Evolutionary conservation across 2,329 filamentous ascomycete species (phyloP).

Genomic region (Gnomoniopsis sp.): DNA sequence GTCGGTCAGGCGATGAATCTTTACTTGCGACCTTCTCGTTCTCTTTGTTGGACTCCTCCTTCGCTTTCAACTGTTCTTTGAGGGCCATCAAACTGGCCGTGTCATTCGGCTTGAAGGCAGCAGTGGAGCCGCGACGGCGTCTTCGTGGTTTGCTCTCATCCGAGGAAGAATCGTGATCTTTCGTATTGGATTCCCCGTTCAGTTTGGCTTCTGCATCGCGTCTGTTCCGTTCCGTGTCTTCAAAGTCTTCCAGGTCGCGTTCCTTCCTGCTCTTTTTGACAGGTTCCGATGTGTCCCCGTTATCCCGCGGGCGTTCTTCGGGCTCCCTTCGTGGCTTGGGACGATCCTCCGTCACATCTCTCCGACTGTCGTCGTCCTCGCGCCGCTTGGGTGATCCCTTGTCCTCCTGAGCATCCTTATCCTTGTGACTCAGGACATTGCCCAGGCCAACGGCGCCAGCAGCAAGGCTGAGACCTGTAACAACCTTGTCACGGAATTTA

Average conservation of each 20-base stretch:
- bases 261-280: conserved; percentile 18
- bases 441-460: conserved; percentile 46
- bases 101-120: conserved; percentile 51
- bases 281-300: conserved; percentile 2
- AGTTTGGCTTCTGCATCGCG: conserved; percentile 37
- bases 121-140: conserved; percentile 35
- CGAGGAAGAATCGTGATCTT: conserved; percentile 39
- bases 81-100: conserved; percentile 46
- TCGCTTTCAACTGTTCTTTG: conserved; percentile 47
- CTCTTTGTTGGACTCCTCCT: conserved; percentile 31
- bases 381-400: conserved; percentile 29
- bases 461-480: conserved; percentile 44
- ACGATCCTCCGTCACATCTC: conserved; percentile 17
- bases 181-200: conserved; percentile 32
- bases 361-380: conserved; percentile 24
- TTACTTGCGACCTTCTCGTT: conserved; percentile 16
- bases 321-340: conserved; percentile 13
- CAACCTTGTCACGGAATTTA: conserved; percentile 45
- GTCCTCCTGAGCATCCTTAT: conserved; percentile 33
- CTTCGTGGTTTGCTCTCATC: conserved; percentile 34
- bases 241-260: conserved; percentile 19
- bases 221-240: conserved; percentile 28
- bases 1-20: conserved; percentile 24
- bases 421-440: conserved; percentile 34
- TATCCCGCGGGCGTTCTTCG: conserved; percentile 24